A percentile compares a stretch with the other conserved stretches of the same genome.
Conservation (phyloP, 352 stramenopile species). For the Hyaloperonospora arabidopsidis region DNA sequence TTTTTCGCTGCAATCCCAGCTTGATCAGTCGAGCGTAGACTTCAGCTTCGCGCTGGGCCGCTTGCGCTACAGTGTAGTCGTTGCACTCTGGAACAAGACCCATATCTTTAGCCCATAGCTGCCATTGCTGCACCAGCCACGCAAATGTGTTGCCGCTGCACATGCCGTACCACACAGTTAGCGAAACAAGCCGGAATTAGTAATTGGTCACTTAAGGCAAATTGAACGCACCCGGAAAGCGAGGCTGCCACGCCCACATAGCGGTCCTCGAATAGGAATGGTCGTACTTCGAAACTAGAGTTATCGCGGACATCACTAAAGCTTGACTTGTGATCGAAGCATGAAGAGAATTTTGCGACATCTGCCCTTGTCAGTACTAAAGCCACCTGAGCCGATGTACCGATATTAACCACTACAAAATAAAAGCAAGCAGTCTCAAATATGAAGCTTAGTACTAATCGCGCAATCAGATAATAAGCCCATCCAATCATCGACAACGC, state of each 20-base stretch:
- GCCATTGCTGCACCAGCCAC: constrained; percentile 55
- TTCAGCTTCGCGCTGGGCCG: constrained; percentile 16
- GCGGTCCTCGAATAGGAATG: constrained; percentile 48
- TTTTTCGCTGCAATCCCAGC: constrained; percentile 35
- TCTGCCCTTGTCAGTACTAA: constrained; percentile 46
- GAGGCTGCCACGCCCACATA: constrained; percentile 66
- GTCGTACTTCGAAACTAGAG: constrained; percentile 64
- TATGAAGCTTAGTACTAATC: background rate
- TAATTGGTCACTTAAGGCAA: background rate
- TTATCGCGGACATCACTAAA: constrained; percentile 1
- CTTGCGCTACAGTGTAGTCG: constrained; percentile 14
- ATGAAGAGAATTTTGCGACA: constrained; percentile 16
- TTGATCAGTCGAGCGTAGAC: constrained; percentile 52
- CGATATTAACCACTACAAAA: constrained; percentile 66
- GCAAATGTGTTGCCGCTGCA: constrained; percentile 63
- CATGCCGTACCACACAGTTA: background rate
- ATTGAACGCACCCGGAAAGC: constrained; percentile 49
- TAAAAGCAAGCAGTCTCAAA: constrained; percentile 9
- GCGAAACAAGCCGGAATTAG: background rate
- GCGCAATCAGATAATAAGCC: background rate
- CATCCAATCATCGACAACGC: constrained; percentile 5
- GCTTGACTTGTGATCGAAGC: background rate
- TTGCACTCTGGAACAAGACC: constrained; percentile 12
- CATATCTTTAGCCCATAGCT: constrained; percentile 49
- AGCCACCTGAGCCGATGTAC: constrained; percentile 71